A percentile compares a stretch with the other conserved stretches of the same genome.
These are phyloP conservation scores for Candida pseudoglaebosa DNA, from an alignment of 805 yeast genomes.

Conservation along the genomic window DNA sequence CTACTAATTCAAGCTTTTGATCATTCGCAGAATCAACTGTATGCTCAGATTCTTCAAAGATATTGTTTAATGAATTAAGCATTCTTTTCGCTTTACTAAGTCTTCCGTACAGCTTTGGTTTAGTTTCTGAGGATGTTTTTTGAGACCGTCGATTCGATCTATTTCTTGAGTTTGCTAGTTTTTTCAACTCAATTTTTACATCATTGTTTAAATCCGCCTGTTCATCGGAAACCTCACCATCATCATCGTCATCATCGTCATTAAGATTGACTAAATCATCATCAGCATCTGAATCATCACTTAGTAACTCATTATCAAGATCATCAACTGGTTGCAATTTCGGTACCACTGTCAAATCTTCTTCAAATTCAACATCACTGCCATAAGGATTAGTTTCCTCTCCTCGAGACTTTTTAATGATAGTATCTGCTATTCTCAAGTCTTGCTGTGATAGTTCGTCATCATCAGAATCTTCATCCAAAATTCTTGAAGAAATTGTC, in stretches of 20 bases:
- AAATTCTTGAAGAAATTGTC: constrained; percentile 23
- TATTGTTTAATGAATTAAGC: constrained; percentile 27
- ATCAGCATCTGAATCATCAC: constrained; percentile 1
- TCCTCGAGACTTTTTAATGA: constrained; percentile 21
- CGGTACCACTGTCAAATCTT: constrained; percentile 9
- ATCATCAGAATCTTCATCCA: constrained; percentile 34
- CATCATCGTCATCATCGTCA: constrained; percentile 6
- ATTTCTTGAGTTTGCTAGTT: not conserved
- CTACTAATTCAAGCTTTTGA: not conserved
- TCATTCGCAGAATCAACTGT: constrained; percentile 9
- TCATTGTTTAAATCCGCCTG: not conserved
- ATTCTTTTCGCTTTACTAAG: constrained; percentile 25
- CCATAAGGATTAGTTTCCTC: constrained; percentile 10
- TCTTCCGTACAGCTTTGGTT: constrained; percentile 14
- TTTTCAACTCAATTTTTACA: not conserved
- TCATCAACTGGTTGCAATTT: not conserved
- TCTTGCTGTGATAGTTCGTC: constrained; percentile 36
- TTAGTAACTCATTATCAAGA: not conserved
- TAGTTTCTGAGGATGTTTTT: not conserved
- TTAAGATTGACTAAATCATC: constrained; percentile 12
- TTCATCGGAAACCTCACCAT: constrained; percentile 1
- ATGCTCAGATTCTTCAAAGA: constrained; percentile 18
- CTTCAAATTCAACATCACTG: constrained; percentile 13
- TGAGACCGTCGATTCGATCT: not conserved
- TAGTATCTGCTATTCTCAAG: constrained; percentile 40